Evolutionary conservation across 2,329 filamentous ascomycete species (phyloP), one percentile per base, ranked within the genome.

Genomic region (Ophiostoma fasciatum): DNA sequence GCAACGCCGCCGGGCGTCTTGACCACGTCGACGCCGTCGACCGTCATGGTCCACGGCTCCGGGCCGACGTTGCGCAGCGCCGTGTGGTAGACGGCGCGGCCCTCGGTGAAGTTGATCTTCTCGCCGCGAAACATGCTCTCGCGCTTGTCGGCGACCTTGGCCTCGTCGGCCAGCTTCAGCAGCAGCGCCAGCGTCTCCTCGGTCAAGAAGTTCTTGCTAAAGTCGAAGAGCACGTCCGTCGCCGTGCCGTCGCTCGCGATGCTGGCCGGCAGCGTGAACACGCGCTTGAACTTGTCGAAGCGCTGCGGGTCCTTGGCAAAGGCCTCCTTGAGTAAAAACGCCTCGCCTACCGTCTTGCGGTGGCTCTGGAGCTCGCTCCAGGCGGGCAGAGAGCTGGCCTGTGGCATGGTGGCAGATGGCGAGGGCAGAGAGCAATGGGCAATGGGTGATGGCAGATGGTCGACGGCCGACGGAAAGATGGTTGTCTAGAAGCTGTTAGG

Each of bases 101-200:
- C 69, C 69, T 98, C 90, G 42, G 90, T 98, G 65, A 94, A 94
- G 74, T 98, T 98, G 70, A 98, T 96, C 72, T 92, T 88, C 55
- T 96, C 83, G 49, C 90, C 90, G 40, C 76, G 78, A 63, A 98
- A 98, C 87, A 98, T 94, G 54, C 78, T 78, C 74, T 98, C 88
- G 46, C 90, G 81, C 57, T 94, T 82, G 67, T 92, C 73, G 68
- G 94, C 87, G 27, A 98, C 61, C 48, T 79, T 78, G 46, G 88
- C 85, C 64, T 96, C 82, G 62, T 87, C 78, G 45, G 90, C 90
- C 20, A 98, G 76, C 66, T 93, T 78, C 51, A 92, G 69, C 36
- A 98, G 73, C 33, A 94, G 71, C 46, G 79, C 69, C 35, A 96
- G 67, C 5, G 88, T 96, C 63, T 96, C 87, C 49, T 94, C 82